Evolutionary conservation across 768 basidiomycete genomes (phyloP), one percentile per base, ranked within the genome.

Genomic region (Tricholoma sp.): DNA sequence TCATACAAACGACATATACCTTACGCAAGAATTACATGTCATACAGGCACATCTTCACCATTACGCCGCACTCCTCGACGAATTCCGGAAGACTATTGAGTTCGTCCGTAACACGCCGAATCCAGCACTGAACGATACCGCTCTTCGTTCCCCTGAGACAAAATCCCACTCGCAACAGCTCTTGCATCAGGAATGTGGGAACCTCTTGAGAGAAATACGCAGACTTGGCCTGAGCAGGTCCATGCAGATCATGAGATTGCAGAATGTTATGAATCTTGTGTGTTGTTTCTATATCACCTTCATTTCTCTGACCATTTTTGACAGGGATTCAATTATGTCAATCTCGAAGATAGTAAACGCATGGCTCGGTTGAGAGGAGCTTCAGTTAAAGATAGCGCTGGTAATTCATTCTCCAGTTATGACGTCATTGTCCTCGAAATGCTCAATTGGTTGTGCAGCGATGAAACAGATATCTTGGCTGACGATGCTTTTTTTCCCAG

Each of bases 401-500:
- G 74, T 75, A 52, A 33, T 70, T 57, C 8, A 29, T 29, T 8
- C 37, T 28, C 24, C 24, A 20, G 4, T 24, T 24, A 24, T 10
- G 13, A 13, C 9, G 8, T 1, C 3, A 48, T 10, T n/a, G 7
- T 20, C 10, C 15, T 48, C 7, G 2, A n/a, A n/a, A 20, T 52
- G 12, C 50, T 52, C n/a, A 48, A 36, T 39, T 18, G 8, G 49
- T 34, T 32, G 18, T 17, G 18, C 50, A 74, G 78, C 76, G 15
- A 78, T 80, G 73, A 79, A 79, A 55, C 73, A 82, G 53, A 77
- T 85, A 32, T 75, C 81, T 0, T 83, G 83, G 57, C 67, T 86
- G 1, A 81, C 83, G 0, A 85, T 84, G 81, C 63, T 83, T 15
- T 86, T 85, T 65, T 68, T 85, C 8, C 84, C 84, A 0, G 77